These are phyloP conservation scores for Polytrichum commune DNA, from an alignment of 225 moss, liverwort and hornwort species.

Conservation along the genomic window DNA sequence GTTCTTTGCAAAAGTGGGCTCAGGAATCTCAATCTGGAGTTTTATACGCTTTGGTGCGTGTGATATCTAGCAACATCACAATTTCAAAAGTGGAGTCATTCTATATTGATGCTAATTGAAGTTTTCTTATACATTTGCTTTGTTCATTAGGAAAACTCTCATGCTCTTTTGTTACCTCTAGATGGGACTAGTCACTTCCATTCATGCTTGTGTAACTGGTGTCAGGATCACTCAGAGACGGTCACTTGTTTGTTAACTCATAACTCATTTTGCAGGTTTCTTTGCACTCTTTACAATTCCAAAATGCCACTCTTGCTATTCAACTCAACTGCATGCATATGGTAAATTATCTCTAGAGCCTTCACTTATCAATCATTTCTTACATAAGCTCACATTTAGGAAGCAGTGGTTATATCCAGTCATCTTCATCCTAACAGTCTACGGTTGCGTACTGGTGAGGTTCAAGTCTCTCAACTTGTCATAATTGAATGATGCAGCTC, in stretches of 20 bases:
- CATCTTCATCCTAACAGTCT: too few relatives aligned
- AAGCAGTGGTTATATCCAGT: too few relatives aligned
- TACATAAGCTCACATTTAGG: too few relatives aligned
- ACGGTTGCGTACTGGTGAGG: neutral
- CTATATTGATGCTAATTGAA: too few relatives aligned
- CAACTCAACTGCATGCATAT: constrained; percentile 69
- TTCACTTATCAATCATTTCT: neutral
- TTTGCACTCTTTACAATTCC: constrained; percentile 75
- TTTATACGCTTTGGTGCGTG: constrained; percentile 71
- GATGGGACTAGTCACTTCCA: neutral
- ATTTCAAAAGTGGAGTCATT: too few relatives aligned
- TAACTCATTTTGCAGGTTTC: constrained; percentile 52
- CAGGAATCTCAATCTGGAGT: constrained; percentile 80
- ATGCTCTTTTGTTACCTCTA: neutral
- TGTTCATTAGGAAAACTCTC: neutral
- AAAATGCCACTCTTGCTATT: constrained; percentile 70
- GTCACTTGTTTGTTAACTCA: too few relatives aligned
- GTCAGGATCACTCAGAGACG: too few relatives aligned
- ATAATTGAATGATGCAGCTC: constrained; percentile 40
- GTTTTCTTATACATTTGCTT: constrained; percentile 2
- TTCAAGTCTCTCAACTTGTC: neutral
- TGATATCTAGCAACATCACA: too few relatives aligned
- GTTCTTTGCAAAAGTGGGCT: constrained; percentile 80
- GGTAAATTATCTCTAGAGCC: constrained; percentile 33
- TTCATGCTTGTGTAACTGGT: too few relatives aligned